Percentiles rank a stretch among this genome's conserved stretches.
Conservation (phyloP, 306 rosid genomes). For the Vicia sativa region DNA sequence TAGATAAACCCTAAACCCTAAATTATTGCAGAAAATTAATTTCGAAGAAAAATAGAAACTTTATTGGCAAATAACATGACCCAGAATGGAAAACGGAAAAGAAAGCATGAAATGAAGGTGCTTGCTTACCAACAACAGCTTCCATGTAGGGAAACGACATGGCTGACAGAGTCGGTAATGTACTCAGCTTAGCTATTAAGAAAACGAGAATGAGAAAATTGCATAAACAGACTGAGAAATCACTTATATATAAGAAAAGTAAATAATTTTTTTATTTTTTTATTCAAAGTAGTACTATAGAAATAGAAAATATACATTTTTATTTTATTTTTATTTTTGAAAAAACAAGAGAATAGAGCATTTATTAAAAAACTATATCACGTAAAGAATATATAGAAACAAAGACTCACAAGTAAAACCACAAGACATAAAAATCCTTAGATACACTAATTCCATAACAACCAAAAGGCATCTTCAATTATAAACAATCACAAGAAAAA, state of each 20-base stretch:
- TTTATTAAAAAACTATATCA: too few relatives aligned
- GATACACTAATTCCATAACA: too few relatives aligned
- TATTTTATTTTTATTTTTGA: too few relatives aligned
- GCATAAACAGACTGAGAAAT: background rate
- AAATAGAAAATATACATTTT: too few relatives aligned
- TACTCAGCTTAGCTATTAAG: background rate
- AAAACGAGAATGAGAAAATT: background rate
- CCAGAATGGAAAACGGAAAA: conserved; percentile 9
- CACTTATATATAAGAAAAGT: background rate
- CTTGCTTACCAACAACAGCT: conserved; percentile 83
- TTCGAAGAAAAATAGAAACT: background rate
- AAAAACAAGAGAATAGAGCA: too few relatives aligned
- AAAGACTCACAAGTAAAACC: too few relatives aligned
- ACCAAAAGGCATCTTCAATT: too few relatives aligned
- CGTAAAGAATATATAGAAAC: too few relatives aligned
- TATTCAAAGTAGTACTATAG: too few relatives aligned
- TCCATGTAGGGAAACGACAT: conserved; percentile 95
- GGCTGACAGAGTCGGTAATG: conserved; percentile 28
- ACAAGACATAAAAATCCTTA: too few relatives aligned
- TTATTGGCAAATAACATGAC: conserved; percentile 7
- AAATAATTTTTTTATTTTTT: too few relatives aligned
- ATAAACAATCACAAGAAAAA: too few relatives aligned
- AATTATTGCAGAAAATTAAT: background rate
- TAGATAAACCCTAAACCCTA: conserved; percentile 22
- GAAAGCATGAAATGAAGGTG: background rate